A percentile compares a stretch with the other conserved stretches of the same genome.
phyloP scores from a whole-genome alignment of 305 asterid species.

The Solanum hybrid region DNA sequence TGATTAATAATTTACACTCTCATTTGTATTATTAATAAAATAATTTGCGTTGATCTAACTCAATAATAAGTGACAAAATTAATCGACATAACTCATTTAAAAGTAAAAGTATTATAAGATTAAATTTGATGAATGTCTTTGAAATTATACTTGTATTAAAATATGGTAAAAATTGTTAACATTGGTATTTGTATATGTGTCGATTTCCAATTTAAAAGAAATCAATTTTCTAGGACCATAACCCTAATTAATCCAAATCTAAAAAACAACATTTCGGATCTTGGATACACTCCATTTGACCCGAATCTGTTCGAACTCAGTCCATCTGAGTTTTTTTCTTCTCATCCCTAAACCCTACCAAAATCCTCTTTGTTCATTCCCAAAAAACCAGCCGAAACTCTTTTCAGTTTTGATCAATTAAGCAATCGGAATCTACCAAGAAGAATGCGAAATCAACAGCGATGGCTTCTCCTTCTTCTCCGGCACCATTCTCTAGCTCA shows the following conservation, averaged over 20 bases:
- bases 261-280: not conserved
- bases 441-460: slow-evolving; percentile 67
- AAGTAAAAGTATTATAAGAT: too few relatives aligned
- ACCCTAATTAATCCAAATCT: not conserved
- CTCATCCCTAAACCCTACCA: slow-evolving; percentile 7
- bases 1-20: not conserved
- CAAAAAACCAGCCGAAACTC: not conserved
- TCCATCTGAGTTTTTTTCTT: not conserved
- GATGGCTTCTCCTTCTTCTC: slow-evolving; percentile 51
- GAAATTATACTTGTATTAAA: not conserved
- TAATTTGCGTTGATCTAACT: not conserved
- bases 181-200: not conserved
- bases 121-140: too few relatives aligned
- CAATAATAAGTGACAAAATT: not conserved
- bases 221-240: not conserved
- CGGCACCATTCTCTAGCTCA: slow-evolving; percentile 33
- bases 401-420: not conserved
- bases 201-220: not conserved
- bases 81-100: not conserved
- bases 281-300: not conserved
- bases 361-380: not conserved
- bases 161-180: not conserved
- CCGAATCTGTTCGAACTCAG: not conserved
- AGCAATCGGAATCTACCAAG: not conserved
- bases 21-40: not conserved